Evolutionary conservation across 169 alveolate genomes (phyloP), one percentile per base, ranked within the genome.

Genomic region (Plasmodium coatneyi): DNA sequence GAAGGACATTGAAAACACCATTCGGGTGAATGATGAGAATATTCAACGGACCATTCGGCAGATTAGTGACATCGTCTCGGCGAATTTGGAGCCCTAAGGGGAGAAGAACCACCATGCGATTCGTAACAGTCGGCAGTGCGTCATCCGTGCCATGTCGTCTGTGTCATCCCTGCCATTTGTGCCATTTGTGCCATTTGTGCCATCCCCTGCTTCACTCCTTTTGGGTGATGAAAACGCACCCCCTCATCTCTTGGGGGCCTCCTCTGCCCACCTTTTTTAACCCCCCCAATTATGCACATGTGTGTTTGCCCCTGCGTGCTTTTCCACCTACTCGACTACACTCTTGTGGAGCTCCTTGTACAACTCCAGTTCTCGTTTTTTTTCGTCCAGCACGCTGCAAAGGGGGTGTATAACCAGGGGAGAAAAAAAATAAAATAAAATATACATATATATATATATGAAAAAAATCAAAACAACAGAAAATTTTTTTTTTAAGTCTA

Each of bases 281-380:
- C 60, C 22, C 60, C 60, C 3, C 60, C 12, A 49, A 49, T 49
- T 49, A 0, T 46, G 56, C 16, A 43, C 54, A 43, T 2, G 12
- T 49, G 60, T 49, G 60, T 12, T 19, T 43, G n/a, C 56, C 56
- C 34, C n/a, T 19, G 19, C 43, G 28, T 34, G 28, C 34, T 76
- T 25, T 12, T n/a, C 56, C 25, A 36, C 60, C 86, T 80, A 80
- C 36, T 89, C 91, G 32, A 32, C 39, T 30, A 80, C 70, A 32
- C 82, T 80, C 32, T 89, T 56, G 25, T 89, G 94, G 30, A 89
- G 82, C 46, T 89, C 71, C 71, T 89, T 89, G 70, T 89, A 80
- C 60, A 89, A 43, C 49, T 89, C 94, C 36, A 89, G 71, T 3
- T 89, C 94, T 34, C 76, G 43, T 89, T 78, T 89, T 36, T 89